Evolutionary conservation across 192 early-diverging fungal species (phyloP), one percentile per base, ranked within the genome.

Genomic region (Bifiguratus adelaidae): DNA sequence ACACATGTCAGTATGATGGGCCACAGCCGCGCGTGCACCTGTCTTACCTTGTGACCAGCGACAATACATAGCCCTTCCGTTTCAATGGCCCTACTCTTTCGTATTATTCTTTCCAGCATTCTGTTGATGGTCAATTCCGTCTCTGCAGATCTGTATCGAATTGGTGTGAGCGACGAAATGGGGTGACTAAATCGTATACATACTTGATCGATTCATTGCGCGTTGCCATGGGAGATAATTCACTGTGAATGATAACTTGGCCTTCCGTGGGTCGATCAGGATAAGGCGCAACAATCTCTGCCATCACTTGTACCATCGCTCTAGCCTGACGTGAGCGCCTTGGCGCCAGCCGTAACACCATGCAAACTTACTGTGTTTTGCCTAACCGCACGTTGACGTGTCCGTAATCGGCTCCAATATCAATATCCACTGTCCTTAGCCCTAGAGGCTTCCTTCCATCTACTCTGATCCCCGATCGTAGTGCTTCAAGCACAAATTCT

Each of bases 21-120:
- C n/a, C n/a, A n/a, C n/a, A n/a, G n/a, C n/a, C n/a, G n/a, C n/a
- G n/a, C n/a, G n/a, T n/a, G n/a, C n/a, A n/a, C n/a, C n/a, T n/a
- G n/a, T n/a, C 28, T 20, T 67, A 76, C 88, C 70, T 96, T 93
- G 60, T 92, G 85, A 20, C 92, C 92, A 9, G 92, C 85, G 47
- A 97, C 61, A 44, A 99, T 95, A 53, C 96, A 99, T 44, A 99
- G 62, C 29, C 92, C 91, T 61, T 99, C 96, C 4, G 90, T 86
- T 61, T 99, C 96, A 47, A 99, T 68, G 15, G 92, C 92, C 26
- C 88, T 70, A 44, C 78, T 81, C 50, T 81, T 71, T 47, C 78
- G 72, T 58, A 99, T 62, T 1, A 89, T 78, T 48, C 88, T 90
- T 50, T 99, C 96, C 25, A 99, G 63, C 55, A 92, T 67, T 16